These are phyloP conservation scores for Saccharomycopsis sp. DNA, from an alignment of 805 yeast species.

Conservation along the genomic window DNA sequence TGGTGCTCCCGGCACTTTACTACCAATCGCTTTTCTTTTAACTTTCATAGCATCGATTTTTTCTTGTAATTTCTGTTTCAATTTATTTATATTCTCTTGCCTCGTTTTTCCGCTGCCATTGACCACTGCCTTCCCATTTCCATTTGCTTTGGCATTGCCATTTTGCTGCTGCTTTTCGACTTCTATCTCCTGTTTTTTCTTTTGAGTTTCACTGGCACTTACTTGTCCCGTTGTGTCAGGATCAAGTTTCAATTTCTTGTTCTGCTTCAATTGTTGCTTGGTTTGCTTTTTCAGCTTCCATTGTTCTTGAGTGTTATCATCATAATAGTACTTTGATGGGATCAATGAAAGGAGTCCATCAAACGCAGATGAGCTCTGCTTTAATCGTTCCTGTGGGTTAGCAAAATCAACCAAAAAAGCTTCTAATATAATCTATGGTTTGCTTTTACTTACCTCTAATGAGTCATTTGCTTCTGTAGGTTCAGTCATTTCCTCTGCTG, in stretches of 20 bases:
- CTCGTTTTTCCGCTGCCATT: slow-evolving; percentile 43
- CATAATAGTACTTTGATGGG: slow-evolving; percentile 91
- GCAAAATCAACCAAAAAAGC: slow-evolving; percentile 4
- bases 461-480: slow-evolving; percentile 43
- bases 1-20: slow-evolving; percentile 73
- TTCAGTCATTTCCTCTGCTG: no score
- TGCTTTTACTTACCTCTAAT: slow-evolving; percentile 43
- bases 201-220: slow-evolving; percentile 54
- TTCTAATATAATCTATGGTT: background rate
- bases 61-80: slow-evolving; percentile 72
- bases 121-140: slow-evolving; percentile 22
- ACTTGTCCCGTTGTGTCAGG: slow-evolving; percentile 47
- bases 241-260: slow-evolving; percentile 67
- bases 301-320: slow-evolving; percentile 81
- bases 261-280: slow-evolving; percentile 53
- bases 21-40: slow-evolving; percentile 88
- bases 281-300: slow-evolving; percentile 82
- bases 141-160: slow-evolving; percentile 22
- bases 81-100: slow-evolving; percentile 51
- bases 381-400: slow-evolving; percentile 55
- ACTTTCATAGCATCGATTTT: slow-evolving; percentile 66
- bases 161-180: slow-evolving; percentile 25
- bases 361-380: slow-evolving; percentile 74
- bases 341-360: slow-evolving; percentile 84
- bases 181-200: slow-evolving; percentile 36